Evolutionary conservation across 2,329 filamentous ascomycete genomes (phyloP), one percentile per base, ranked within the genome.

Genomic region (Dactylellina sp.): DNA sequence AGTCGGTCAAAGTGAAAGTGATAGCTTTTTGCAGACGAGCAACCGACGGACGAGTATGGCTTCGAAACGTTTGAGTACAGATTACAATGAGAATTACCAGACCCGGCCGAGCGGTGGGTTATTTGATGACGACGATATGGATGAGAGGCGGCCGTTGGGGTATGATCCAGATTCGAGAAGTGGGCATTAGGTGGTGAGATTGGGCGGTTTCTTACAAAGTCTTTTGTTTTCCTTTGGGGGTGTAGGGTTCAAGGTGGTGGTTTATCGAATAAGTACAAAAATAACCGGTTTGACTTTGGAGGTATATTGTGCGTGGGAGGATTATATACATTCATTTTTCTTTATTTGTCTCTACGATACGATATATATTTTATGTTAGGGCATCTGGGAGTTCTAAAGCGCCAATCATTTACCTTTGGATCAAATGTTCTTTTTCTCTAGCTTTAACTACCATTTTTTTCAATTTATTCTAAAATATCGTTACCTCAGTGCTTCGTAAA

Each of bases 71-170:
- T 46, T 74, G 56, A 74, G 70, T 25, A 50, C 55, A 7, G 70
- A 57, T 14, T 74, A 74, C 42, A 57, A 74, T 18, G 70, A 74
- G 61, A 74, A 74, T 47, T 74, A 44, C n/a, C 70, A 74, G 35
- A 50, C 46, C 1, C 42, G 61, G 12, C 70, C 70, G n/a, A 74
- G 70, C 22, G 61, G 70, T 7, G 70, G 70, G 2, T 44, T 66
- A 18, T 74, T 66, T 20, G 70, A 74, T 32, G 62, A 66, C 37
- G 64, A 70, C 18, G 70, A 74, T 16, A 28, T 46, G 5, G 70
- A 74, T 32, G 70, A 74, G 55, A 56, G 56, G 32, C 39, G 49
- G 49, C 70, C 70, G 18, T 59, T 74, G 42, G 49, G 61, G 9
- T 74, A 74, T 32, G 53, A 74, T 44, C 70, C 70, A 3, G 70